Conservation (phyloP, 768 basidiomycete genomes). For the Russula vinacea region DNA sequence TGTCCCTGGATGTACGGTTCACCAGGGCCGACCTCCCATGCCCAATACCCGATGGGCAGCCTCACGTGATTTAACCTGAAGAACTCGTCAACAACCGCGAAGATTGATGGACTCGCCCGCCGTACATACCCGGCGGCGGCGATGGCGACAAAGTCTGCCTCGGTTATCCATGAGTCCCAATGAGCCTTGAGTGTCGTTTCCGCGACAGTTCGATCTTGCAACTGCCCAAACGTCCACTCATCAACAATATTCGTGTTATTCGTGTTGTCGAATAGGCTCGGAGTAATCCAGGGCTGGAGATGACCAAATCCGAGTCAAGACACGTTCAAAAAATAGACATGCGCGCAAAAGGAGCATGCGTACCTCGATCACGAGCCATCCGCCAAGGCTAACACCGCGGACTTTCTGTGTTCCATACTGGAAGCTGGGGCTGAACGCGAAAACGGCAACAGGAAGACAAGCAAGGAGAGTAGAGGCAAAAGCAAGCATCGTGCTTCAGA, state of each 20-base stretch:
- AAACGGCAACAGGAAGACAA: background rate
- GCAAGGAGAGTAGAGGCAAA: background rate
- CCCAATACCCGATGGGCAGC: conserved; percentile 88
- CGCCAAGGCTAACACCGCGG: conserved; percentile 80
- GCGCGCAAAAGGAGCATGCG: too few relatives aligned
- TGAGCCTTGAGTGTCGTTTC: conserved; percentile 53
- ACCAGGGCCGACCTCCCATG: conserved; percentile 74
- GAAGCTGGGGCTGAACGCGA: conserved; percentile 51
- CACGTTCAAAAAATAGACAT: background rate
- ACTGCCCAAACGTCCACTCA: conserved; percentile 74
- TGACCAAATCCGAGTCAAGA: background rate
- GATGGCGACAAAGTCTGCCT: conserved; percentile 72
- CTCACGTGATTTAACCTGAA: conserved; percentile 76
- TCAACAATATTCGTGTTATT: conserved; percentile 60
- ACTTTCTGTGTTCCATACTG: conserved; percentile 72
- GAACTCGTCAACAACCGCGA: conserved; percentile 16
- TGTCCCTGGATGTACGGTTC: conserved; percentile 82
- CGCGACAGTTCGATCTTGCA: conserved; percentile 52
- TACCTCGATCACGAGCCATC: conserved; percentile 56
- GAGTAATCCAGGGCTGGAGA: conserved; percentile 69
- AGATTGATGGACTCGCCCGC: background rate
- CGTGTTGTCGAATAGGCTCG: conserved; percentile 69
- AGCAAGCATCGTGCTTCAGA: background rate
- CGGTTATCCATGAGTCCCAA: conserved; percentile 84
- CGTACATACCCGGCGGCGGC: conserved; percentile 64